A percentile compares a stretch with the other conserved stretches of the same genome.
phyloP scores from a whole-genome alignment of 805 yeast genomes.

The Brettanomyces custersianus region DNA sequence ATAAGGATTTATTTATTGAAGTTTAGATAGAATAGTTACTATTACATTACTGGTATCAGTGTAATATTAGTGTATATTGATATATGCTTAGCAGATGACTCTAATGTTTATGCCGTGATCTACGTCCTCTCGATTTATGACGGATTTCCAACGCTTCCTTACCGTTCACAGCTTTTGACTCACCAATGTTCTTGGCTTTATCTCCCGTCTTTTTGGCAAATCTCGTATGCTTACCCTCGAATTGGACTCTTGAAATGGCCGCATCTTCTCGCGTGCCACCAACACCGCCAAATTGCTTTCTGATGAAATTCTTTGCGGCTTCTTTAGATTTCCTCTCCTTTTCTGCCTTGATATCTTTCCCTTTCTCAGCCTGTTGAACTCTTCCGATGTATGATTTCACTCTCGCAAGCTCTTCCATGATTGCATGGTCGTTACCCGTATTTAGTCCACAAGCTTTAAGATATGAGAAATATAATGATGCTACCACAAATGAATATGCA shows the following conservation, averaged over 20 bases:
- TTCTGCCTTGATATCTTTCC: constrained; percentile 13
- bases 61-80: no score
- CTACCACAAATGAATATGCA: constrained; percentile 39
- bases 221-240: constrained; percentile 46
- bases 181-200: background rate
- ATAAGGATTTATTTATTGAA: no score
- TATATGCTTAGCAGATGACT: no score
- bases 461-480: constrained; percentile 51
- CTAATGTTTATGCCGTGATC: no score
- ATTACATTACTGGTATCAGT: no score
- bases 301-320: constrained; percentile 41
- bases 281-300: constrained; percentile 6
- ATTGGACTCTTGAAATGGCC: constrained; percentile 44
- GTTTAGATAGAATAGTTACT: no score
- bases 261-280: constrained; percentile 26
- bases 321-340: constrained; percentile 14
- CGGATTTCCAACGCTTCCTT: background rate
- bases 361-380: constrained; percentile 32
- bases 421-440: constrained; percentile 43
- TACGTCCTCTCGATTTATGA: background rate
- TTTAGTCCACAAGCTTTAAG: constrained; percentile 51
- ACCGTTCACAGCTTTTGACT: background rate
- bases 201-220: constrained; percentile 20
- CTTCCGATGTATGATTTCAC: constrained; percentile 62
- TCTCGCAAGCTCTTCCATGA: constrained; percentile 57